These are phyloP conservation scores for Clitoria ternatea DNA, from an alignment of 306 rosid genomes.

Conservation along the genomic window DNA sequence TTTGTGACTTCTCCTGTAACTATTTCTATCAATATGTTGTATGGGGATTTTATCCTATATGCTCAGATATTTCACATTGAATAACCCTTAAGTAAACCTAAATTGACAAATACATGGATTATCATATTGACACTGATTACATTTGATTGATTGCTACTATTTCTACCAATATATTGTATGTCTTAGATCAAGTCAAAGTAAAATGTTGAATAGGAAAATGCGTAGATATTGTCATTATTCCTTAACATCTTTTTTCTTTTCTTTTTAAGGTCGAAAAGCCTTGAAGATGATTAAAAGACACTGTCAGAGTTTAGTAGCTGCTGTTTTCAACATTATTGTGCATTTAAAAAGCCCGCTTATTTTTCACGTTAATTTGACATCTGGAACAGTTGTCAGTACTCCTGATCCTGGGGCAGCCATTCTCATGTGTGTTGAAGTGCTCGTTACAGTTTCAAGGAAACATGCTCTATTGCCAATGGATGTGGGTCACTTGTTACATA, in stretches of 20 bases:
- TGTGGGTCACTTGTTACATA: conserved; percentile 64
- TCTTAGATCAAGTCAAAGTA: not conserved
- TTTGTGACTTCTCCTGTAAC: not conserved
- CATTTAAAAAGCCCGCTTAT: conserved; percentile 68
- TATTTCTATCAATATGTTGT: no score
- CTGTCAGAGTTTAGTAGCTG: conserved; percentile 56
- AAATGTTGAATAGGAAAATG: conserved; percentile 10
- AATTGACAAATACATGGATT: not conserved
- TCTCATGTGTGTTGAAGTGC: conserved; percentile 92
- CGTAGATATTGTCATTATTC: conserved; percentile 3
- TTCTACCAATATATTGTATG: conserved; percentile 3
- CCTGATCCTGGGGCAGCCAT: conserved; percentile 88
- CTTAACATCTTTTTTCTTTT: conserved; percentile 22
- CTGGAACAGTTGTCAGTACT: conserved; percentile 27
- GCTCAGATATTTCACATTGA: not conserved
- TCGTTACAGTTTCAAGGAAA: conserved; percentile 66
- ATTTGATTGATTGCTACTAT: conserved; percentile 13
- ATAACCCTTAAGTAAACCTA: not conserved
- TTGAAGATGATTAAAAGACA: conserved; percentile 75
- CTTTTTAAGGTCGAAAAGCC: conserved; percentile 57
- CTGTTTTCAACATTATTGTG: conserved; percentile 64
- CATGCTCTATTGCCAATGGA: conserved; percentile 62
- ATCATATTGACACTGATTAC: not conserved
- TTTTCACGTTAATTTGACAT: conserved; percentile 42
- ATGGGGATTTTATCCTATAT: no score